Evolutionary conservation across 1,284 basidiomycete species (phyloP).

Genomic region (Papiliotrema flavescens): DNA sequence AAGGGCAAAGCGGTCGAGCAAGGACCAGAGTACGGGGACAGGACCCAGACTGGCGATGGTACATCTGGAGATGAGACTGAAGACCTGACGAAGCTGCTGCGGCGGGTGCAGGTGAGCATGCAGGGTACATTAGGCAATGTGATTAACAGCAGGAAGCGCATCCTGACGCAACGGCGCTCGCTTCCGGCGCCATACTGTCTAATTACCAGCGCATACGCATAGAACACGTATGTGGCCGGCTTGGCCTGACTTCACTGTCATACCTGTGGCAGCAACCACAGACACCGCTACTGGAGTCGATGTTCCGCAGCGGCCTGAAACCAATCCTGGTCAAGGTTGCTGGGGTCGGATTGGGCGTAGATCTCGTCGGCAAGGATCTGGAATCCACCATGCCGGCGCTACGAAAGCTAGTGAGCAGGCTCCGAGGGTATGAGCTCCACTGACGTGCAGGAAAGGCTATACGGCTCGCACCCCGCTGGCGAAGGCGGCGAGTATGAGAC

Average conservation of each 20-base stretch:
- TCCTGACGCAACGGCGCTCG: constrained; percentile 81
- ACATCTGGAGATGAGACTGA: constrained; percentile 89
- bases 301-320: constrained; percentile 75
- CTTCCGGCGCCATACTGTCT: constrained; percentile 93
- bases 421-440: not conserved
- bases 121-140: not conserved
- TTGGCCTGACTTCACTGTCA: constrained; percentile 73
- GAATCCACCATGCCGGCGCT: constrained; percentile 72
- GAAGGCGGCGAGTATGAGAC: constrained; percentile 99
- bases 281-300: constrained; percentile 74
- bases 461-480: constrained; percentile 91
- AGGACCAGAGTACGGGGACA: constrained; percentile 77
- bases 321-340: constrained; percentile 94
- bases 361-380: constrained; percentile 77
- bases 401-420: constrained; percentile 60
- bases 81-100: constrained; percentile 78
- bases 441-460: constrained; percentile 62
- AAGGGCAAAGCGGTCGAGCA: constrained; percentile 75
- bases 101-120: constrained; percentile 66
- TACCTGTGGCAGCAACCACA: constrained; percentile 96
- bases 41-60: constrained; percentile 49
- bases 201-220: constrained; percentile 96
- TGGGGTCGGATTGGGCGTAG: constrained; percentile 76
- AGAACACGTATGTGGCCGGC: constrained; percentile 92
- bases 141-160: constrained; percentile 56